A percentile compares a stretch with the other conserved stretches of the same genome.
phyloP scores from a whole-genome alignment of 805 yeast genomes.

The Kodamaea lidongshanica region DNA sequence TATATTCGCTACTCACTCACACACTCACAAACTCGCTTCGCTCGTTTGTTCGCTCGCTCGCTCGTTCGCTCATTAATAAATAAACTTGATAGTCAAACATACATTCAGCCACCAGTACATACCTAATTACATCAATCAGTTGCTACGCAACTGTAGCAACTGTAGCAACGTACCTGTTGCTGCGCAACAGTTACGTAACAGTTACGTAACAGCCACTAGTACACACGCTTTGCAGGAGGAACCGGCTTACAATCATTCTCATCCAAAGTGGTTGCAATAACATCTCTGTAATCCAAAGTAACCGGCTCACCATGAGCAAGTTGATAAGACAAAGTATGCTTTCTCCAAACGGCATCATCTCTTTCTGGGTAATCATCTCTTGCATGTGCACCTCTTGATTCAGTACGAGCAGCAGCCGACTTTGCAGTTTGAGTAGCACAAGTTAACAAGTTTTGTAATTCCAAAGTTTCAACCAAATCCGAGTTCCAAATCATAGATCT shows the following conservation, averaged over 20 bases:
- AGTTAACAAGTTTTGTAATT: conserved; percentile 91
- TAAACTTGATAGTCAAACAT: too few species aligned
- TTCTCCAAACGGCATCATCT: conserved; percentile 97
- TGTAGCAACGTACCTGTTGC: too few species aligned
- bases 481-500: conserved; percentile 99
- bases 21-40: too few species aligned
- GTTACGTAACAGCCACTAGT: too few species aligned
- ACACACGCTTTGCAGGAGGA: conserved; percentile 95
- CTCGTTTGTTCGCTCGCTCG: too few species aligned
- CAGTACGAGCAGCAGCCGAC: conserved; percentile 91
- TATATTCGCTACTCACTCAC: too few species aligned
- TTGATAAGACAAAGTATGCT: conserved; percentile 95
- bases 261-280: conserved; percentile 78
- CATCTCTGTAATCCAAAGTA: conserved; percentile 76
- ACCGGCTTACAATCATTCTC: conserved; percentile 89
- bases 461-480: conserved; percentile 92
- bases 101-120: too few species aligned
- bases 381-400: conserved; percentile 99
- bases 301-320: conserved; percentile 61
- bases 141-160: too few species aligned
- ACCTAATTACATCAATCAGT: too few species aligned
- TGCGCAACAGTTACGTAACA: too few species aligned
- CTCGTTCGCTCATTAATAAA: too few species aligned
- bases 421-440: conserved; percentile 95
- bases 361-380: conserved; percentile 96